Evolutionary conservation across 192 early-diverging fungal genomes (phyloP), one percentile per base, ranked within the genome.

Genomic region (Obelidium mucronatum): DNA sequence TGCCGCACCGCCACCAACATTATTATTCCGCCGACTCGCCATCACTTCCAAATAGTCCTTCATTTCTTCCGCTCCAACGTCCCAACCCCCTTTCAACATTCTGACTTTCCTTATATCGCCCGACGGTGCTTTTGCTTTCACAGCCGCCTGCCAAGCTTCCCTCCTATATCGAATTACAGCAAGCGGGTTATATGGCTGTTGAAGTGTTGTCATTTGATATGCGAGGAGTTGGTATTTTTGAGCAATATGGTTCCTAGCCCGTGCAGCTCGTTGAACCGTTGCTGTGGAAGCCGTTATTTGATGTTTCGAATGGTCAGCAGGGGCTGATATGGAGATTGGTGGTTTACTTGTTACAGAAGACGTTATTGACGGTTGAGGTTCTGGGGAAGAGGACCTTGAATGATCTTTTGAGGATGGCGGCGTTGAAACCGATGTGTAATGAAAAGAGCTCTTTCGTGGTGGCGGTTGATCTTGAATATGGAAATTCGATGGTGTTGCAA

Each of bases 121-220:
- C 35, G 53, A 11, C 11, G 69, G 69, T 17, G 54, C 69, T 36
- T 58, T 53, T 34, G 4, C 52, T 28, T 56, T 67, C 42, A 76
- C 74, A 48, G 63, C 64, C n/a, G 40, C 61, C 37, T 76, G 74
- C 74, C 74, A 76, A 62, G 36, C 65, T 36, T 76, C 74, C 19
- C 74, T 39, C 5, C 74, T 62, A 31, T 53, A 67, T 24, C 74
- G 61, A 53, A 76, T 65, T 13, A 76, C 74, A 28, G 74, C 74
- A 31, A 76, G 53, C 26, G 64, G 64, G 65, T 76, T 76, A 44
- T 76, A 76, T 56, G 22, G 58, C 8, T 8, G 13, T 4, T 15
- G 17, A 11, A 28, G 17, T 17, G 67, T 36, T 53, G 64, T 13
- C 22, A 36, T 48, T 22, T 44, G 53, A 17, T 33, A 35, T 51